phyloP scores from a whole-genome alignment of 2,329 filamentous ascomycete species.

The Apiospora hydei region DNA sequence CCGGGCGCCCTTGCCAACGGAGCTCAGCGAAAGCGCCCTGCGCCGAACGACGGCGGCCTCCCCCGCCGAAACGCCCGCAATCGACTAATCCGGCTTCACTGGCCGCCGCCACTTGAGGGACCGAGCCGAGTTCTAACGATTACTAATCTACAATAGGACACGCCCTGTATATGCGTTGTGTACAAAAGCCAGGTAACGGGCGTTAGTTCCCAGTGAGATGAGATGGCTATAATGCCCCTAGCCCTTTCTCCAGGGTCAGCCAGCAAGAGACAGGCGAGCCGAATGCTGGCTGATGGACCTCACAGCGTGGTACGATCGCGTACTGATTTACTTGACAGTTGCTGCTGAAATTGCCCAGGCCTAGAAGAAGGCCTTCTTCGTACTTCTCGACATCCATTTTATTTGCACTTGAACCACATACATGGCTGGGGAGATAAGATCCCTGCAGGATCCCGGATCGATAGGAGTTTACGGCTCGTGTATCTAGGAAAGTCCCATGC shows the following conservation, averaged over 20 bases:
- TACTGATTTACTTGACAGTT: slow-evolving; percentile 22
- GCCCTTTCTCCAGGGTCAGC: not conserved
- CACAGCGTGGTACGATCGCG: slow-evolving; percentile 18
- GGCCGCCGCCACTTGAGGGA: not conserved
- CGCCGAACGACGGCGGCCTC: slow-evolving; percentile 35
- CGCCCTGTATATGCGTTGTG: not conserved
- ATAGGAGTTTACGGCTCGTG: slow-evolving; percentile 27
- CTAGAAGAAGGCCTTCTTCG: slow-evolving; percentile 10
- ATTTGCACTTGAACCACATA: slow-evolving; percentile 3
- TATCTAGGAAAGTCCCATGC: slow-evolving; percentile 39
- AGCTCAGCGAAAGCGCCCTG: slow-evolving; percentile 30
- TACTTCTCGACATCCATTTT: slow-evolving; percentile 18
- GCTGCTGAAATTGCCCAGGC: slow-evolving; percentile 13
- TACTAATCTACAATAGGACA: slow-evolving; percentile 8
- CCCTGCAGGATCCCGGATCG: not conserved
- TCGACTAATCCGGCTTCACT: slow-evolving; percentile 13
- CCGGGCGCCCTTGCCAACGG: slow-evolving; percentile 37
- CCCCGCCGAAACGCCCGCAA: slow-evolving; percentile 45
- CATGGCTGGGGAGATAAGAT: slow-evolving; percentile 1
- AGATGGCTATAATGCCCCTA: slow-evolving; percentile 16
- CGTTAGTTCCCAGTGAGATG: slow-evolving; percentile 4
- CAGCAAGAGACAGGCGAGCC: not conserved
- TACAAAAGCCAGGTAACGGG: slow-evolving; percentile 21
- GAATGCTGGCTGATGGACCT: slow-evolving; percentile 2
- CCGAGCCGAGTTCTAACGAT: not conserved